Conservation (phyloP, 768 basidiomycete species). For the Wakefieldia striispora region DNA sequence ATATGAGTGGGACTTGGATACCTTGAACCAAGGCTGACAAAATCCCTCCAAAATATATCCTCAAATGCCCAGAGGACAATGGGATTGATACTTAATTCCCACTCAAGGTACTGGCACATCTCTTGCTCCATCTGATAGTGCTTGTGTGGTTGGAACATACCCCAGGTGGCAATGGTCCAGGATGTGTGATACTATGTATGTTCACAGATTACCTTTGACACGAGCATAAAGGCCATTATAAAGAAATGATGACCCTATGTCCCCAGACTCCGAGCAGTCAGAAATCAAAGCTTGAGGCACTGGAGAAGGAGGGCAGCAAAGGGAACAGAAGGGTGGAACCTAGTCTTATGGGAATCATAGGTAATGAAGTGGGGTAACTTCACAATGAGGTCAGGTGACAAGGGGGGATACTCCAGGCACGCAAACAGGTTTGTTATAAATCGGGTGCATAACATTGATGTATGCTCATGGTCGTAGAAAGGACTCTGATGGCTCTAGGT, state of each 20-base stretch:
- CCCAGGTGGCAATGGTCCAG: slow-evolving; percentile 88
- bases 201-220: slow-evolving; percentile 80
- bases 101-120: slow-evolving; percentile 87
- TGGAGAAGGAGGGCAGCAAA: slow-evolving; percentile 46
- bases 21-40: slow-evolving; percentile 41
- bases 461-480: slow-evolving; percentile 63
- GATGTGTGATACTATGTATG: slow-evolving; percentile 93
- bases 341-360: slow-evolving; percentile 65
- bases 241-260: slow-evolving; percentile 71
- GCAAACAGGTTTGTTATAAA: too few relatives aligned
- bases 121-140: slow-evolving; percentile 83
- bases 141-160: slow-evolving; percentile 73
- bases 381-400: slow-evolving; percentile 28
- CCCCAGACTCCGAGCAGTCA: slow-evolving; percentile 58
- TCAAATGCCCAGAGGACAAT: slow-evolving; percentile 61
- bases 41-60: slow-evolving; percentile 56
- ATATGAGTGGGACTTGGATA: slow-evolving; percentile 60
- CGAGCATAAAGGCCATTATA: slow-evolving; percentile 73
- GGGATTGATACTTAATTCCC: slow-evolving; percentile 80
- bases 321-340: slow-evolving; percentile 53
- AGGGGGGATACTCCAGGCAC: slow-evolving; percentile 81
- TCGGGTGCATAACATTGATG: slow-evolving; percentile 67
- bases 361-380: slow-evolving; percentile 61
- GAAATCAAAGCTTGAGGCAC: slow-evolving; percentile 68
- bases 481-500: slow-evolving; percentile 21